A percentile compares a stretch with the other conserved stretches of the same genome.
Conservation (phyloP, 176 grass and related monocot genomes). For the Raddia guianensis region DNA sequence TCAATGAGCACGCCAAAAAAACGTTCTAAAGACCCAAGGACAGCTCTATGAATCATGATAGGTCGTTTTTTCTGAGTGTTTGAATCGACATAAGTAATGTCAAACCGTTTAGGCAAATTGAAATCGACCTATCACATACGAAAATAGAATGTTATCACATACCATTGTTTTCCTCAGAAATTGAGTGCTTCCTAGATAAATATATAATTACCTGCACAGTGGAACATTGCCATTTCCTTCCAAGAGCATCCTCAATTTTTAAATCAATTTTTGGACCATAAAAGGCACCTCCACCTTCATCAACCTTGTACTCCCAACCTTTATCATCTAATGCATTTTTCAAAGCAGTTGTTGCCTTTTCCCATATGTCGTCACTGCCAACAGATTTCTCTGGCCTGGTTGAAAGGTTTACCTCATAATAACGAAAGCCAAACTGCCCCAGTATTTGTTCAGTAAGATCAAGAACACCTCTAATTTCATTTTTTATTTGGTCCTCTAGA, state of each 20-base stretch:
- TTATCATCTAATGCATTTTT: constrained; percentile 84
- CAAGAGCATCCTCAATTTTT: constrained; percentile 96
- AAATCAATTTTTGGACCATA: constrained; percentile 98
- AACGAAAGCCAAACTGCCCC: constrained; percentile 81
- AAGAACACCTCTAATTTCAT: constrained; percentile 85
- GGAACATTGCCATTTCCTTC: constrained; percentile 97
- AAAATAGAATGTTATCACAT: background rate
- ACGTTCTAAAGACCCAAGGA: constrained; percentile 86
- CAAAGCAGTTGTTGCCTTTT: constrained; percentile 84
- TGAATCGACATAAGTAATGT: constrained; percentile 90
- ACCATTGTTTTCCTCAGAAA: background rate
- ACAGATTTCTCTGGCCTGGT: constrained; percentile 92
- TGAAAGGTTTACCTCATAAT: constrained; percentile 89
- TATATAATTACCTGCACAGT: constrained; percentile 77
- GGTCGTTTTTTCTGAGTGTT: constrained; percentile 75
- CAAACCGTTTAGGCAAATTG: constrained; percentile 85
- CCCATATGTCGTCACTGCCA: constrained; percentile 86
- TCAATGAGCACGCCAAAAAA: constrained; percentile 97
- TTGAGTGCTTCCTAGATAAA: background rate
- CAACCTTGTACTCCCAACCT: constrained; percentile 91
- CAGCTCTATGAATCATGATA: constrained; percentile 97
- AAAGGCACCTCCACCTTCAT: constrained; percentile 95
- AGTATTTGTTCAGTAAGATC: constrained; percentile 93
- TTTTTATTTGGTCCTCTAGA: constrained; percentile 85
- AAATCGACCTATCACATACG: constrained; percentile 75